Percentiles rank a stretch among this genome's conserved stretches.
These are phyloP conservation scores for Lotmaria passim DNA, from an alignment of 208 protist genomes.

Conservation along the genomic window DNA sequence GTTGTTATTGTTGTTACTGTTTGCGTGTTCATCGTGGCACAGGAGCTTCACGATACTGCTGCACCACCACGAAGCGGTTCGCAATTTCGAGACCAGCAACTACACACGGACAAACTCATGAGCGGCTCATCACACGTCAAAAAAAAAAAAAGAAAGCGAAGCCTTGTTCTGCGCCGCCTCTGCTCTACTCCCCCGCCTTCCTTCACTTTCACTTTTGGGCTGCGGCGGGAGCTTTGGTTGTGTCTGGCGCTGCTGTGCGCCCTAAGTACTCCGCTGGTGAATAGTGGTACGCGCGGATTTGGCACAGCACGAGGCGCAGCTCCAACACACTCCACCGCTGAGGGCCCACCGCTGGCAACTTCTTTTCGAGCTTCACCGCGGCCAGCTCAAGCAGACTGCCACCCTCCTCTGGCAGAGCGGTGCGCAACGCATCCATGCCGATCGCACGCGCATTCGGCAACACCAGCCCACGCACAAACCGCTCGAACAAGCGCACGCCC, in stretches of 20 bases:
- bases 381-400: conserved; percentile 42
- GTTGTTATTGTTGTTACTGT: no score
- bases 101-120: no score
- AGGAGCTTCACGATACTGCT: no score
- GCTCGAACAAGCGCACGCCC: conserved; percentile 42
- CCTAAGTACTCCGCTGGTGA: conserved; percentile 27
- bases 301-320: conserved; percentile 53
- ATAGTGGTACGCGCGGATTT: conserved; percentile 45
- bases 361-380: conserved; percentile 30
- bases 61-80: no score
- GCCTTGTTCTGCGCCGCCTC: neutral
- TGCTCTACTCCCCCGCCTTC: neutral
- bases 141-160: no score
- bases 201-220: neutral
- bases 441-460: conserved; percentile 34
- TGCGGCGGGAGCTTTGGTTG: neutral
- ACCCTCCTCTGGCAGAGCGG: conserved; percentile 41
- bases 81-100: no score
- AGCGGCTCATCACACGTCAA: no score
- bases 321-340: conserved; percentile 75
- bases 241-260: neutral
- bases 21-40: no score
- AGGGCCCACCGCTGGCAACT: conserved; percentile 42
- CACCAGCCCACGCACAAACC: conserved; percentile 49
- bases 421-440: conserved; percentile 34